These are phyloP conservation scores for Colletotrichum filicis DNA, from an alignment of 2,329 filamentous ascomycete genomes.

Conservation along the genomic window DNA sequence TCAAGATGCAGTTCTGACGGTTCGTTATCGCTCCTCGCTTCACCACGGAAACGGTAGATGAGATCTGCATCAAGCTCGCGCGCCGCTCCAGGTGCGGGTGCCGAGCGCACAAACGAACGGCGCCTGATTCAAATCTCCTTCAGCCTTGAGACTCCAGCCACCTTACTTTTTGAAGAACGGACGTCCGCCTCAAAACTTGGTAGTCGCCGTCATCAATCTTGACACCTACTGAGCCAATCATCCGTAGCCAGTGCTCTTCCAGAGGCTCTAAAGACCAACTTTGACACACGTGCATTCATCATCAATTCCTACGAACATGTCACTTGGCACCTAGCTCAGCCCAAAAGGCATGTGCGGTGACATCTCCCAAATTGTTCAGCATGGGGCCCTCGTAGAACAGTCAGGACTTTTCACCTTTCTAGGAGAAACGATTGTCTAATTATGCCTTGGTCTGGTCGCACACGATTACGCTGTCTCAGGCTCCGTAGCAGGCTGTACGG, in stretches of 20 bases:
- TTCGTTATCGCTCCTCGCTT: neutral
- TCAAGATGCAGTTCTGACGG: neutral
- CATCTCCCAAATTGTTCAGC: neutral
- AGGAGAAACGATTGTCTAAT: conserved; percentile 14
- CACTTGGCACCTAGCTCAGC: neutral
- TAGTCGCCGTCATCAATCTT: conserved; percentile 12
- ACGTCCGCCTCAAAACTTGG: conserved; percentile 1
- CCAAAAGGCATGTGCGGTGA: conserved; percentile 1
- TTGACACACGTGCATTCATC: neutral
- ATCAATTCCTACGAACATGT: neutral
- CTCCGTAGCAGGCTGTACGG: neutral
- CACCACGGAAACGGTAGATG: conserved; percentile 33
- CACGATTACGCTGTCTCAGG: conserved; percentile 11
- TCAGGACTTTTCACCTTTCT: neutral
- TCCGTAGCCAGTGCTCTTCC: neutral
- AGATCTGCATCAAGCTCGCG: conserved; percentile 14
- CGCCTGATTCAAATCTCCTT: conserved; percentile 7
- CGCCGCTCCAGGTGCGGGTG: conserved; percentile 1
- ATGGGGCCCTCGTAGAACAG: neutral
- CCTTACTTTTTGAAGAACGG: conserved; percentile 4
- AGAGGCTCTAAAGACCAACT: neutral
- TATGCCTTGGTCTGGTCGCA: neutral
- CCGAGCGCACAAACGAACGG: conserved; percentile 10
- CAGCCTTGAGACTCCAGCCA: conserved; percentile 17
- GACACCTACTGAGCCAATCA: neutral